Evolutionary conservation across 768 basidiomycete genomes (phyloP).

Genomic region (Boletus rubescentipes): DNA sequence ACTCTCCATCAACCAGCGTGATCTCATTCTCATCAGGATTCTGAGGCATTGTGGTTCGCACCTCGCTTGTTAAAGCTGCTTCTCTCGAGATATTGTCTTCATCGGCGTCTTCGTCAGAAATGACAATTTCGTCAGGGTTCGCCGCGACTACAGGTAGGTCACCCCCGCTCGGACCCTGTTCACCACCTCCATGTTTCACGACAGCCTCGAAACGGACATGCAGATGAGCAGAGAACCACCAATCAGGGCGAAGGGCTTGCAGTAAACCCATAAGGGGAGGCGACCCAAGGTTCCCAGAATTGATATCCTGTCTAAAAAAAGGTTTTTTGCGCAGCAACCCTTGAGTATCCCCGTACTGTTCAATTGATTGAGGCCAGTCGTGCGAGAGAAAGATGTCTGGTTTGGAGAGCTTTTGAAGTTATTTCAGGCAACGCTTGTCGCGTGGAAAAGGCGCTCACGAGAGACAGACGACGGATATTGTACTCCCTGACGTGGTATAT

Average conservation of each 20-base stretch:
- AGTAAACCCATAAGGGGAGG: constrained; percentile 83
- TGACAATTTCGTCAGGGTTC: constrained; percentile 42
- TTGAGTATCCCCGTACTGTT: constrained; percentile 69
- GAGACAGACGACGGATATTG: constrained; percentile 73
- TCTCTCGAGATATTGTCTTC: constrained; percentile 6
- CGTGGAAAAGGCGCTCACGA: constrained; percentile 41
- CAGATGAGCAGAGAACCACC: constrained; percentile 95
- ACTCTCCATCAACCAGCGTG: constrained; percentile 47
- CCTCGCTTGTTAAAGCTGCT: constrained; percentile 34
- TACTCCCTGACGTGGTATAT: constrained; percentile 92
- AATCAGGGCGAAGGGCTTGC: constrained; percentile 64
- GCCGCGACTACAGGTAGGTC: background rate
- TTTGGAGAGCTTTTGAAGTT: constrained; percentile 46
- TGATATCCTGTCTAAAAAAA: constrained; percentile 72
- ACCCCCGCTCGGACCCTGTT: background rate
- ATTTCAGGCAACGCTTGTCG: background rate
- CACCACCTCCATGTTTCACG: constrained; percentile 43
- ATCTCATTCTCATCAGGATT: constrained; percentile 65
- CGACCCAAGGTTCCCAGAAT: constrained; percentile 71
- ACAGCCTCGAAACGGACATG: constrained; percentile 84
- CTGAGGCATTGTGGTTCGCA: constrained; percentile 24
- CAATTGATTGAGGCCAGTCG: constrained; percentile 92
- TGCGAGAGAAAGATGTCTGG: constrained; percentile 88
- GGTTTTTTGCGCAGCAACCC: constrained; percentile 72
- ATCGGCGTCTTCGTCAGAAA: constrained; percentile 36